Base-by-base conservation (phyloP, 306 rosid species). In the Cajanus cajan region DNA sequence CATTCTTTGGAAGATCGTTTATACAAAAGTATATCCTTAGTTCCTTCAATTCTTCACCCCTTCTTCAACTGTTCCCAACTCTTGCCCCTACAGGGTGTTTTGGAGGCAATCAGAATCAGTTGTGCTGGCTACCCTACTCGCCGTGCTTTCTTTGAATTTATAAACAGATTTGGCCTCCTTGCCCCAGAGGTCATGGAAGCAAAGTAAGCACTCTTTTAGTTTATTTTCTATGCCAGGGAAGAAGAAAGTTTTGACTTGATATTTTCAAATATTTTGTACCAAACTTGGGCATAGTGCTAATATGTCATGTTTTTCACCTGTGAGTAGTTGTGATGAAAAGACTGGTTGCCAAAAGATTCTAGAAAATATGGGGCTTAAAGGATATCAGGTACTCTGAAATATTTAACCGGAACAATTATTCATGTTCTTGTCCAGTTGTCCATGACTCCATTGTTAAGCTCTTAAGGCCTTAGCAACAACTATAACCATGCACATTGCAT, bases 51-150 rank as follows among this genome's bases (percentile, higher is more conserved):
- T 40, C 45, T 65, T 65, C 50, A 73, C 13, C n/a, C 78, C 39
- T 51, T 68, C 34, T 76, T 80, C 62, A 34, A 69, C 59, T 66
- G 58, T 68, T 8, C 59, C 79, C 80, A 66, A 78, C 67, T 21
- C 57, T 80, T 82, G 10, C 55, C 50, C 51, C 71, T 81, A 62
- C 80, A 96, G 99, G 99, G 99, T 89, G 99, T 96, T 78, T 78
- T 96, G 79, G 99, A 96, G 86, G 99, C 99, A 80, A 96, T 96
- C 82, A 87, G 98, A 88, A 96, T 96, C 84, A 93, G 98, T 79
- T 93, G 98, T 79, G 98, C 99, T 71, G 99, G 98, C 79, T 96
- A 93, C 81, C 99, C 98, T 83, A 96, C 99, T 77, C 94, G 99
- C 40, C 91, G 90, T 28, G 85, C 93, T 33, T 96, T 96, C 83